Evolutionary conservation across 1,139 yeast genomes (phyloP).

Genomic region (Pichia sp.): DNA sequence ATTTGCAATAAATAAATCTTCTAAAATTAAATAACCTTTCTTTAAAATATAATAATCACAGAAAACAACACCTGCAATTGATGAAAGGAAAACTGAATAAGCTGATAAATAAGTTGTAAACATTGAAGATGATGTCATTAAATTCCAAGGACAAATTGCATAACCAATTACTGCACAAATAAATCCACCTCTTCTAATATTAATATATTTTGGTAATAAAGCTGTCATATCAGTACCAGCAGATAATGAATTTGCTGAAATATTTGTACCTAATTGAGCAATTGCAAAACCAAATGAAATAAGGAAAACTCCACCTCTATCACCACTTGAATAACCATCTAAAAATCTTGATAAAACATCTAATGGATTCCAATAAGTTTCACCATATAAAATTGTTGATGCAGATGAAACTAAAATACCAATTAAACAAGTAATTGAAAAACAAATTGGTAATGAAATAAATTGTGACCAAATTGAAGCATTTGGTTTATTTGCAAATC

Average conservation of each 20-base stretch:
- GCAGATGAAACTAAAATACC: slow-evolving; percentile 87
- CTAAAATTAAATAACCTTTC: slow-evolving; percentile 61
- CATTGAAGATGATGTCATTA: slow-evolving; percentile 62
- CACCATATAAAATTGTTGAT: slow-evolving; percentile 62
- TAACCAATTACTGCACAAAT: slow-evolving; percentile 74
- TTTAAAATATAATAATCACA: slow-evolving; percentile 72
- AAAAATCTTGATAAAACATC: slow-evolving; percentile 66
- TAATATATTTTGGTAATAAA: slow-evolving; percentile 66
- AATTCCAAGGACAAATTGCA: slow-evolving; percentile 84
- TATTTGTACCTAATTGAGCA: slow-evolving; percentile 86
- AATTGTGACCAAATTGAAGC: slow-evolving; percentile 50
- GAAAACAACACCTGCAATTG: slow-evolving; percentile 79
- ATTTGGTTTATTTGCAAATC: slow-evolving; percentile 58
- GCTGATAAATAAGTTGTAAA: slow-evolving; percentile 83
- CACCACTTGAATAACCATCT: slow-evolving; percentile 53
- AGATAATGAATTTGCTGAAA: slow-evolving; percentile 81
- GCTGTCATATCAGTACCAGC: slow-evolving; percentile 95
- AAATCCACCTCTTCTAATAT: slow-evolving; percentile 77
- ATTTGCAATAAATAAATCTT: slow-evolving; percentile 53
- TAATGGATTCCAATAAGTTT: slow-evolving; percentile 78
- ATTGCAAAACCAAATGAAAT: slow-evolving; percentile 71
- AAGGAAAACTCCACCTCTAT: slow-evolving; percentile 83
- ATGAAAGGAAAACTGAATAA: slow-evolving; percentile 76
- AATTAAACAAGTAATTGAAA: slow-evolving; percentile 73
- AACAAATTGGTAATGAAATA: slow-evolving; percentile 66